Percentiles rank a stretch among this genome's conserved stretches.
Evolutionary conservation across 2,329 filamentous ascomycete genomes (phyloP).

Genomic region (Chaetomiaceae sp.): DNA sequence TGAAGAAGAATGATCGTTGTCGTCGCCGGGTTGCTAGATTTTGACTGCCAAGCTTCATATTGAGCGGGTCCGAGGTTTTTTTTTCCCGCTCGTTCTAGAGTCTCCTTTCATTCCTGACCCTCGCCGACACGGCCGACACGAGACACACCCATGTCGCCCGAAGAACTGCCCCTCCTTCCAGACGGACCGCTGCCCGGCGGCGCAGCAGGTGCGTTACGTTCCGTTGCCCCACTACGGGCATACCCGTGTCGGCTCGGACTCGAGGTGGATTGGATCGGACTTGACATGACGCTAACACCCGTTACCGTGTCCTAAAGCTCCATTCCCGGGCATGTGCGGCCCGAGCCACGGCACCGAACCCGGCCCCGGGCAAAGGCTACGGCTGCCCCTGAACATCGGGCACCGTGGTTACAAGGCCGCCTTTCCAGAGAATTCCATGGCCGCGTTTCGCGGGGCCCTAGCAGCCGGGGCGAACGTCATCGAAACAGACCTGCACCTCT

Average conservation of each 20-base stretch:
- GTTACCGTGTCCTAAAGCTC: background rate
- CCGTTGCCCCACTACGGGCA: background rate
- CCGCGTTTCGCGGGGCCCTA: conserved; percentile 69
- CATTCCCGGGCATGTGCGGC: background rate
- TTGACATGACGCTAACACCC: background rate
- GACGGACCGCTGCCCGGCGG: background rate
- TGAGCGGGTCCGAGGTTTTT: no score
- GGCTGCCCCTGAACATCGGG: conserved; percentile 66
- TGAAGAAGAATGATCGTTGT: no score
- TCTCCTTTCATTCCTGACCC: no score
- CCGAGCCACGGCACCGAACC: background rate
- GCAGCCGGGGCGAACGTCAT: conserved; percentile 72
- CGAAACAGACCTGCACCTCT: conserved; percentile 84
- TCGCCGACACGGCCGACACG: no score
- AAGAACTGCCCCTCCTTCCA: conserved; percentile 11
- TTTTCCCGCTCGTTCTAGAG: no score
- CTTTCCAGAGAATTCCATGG: conserved; percentile 83
- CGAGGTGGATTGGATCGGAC: no score
- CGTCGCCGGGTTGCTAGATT: no score
- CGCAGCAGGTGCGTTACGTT: background rate
- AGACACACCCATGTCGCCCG: conserved; percentile 9
- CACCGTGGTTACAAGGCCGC: conserved; percentile 74
- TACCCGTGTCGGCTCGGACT: background rate
- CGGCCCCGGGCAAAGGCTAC: conserved; percentile 25
- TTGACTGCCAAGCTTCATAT: no score